These are phyloP conservation scores for Aspergillus thermomutatus DNA, from an alignment of 2,329 filamentous ascomycete genomes.

Conservation along the genomic window DNA sequence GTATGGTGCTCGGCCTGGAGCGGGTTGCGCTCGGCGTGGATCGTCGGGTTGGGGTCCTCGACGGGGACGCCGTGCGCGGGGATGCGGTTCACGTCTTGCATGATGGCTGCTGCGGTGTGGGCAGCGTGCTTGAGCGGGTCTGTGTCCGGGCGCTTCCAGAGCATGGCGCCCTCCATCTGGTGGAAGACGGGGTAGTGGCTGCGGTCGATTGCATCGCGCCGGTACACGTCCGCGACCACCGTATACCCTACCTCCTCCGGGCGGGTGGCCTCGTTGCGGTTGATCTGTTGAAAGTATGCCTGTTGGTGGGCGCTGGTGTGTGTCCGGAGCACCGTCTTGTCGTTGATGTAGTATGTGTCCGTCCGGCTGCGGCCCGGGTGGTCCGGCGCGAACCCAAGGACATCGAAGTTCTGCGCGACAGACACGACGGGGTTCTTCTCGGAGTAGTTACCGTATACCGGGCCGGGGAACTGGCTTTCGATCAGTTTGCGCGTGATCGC, in stretches of 20 bases:
- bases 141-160: constrained; percentile 67
- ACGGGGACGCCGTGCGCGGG: constrained; percentile 73
- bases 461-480: constrained; percentile 76
- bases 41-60: constrained; percentile 77
- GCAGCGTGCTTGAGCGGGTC: constrained; percentile 29
- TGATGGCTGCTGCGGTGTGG: constrained; percentile 59
- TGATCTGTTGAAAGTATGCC: constrained; percentile 71
- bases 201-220: constrained; percentile 88
- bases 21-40: constrained; percentile 76
- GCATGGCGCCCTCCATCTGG: constrained; percentile 93
- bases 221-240: constrained; percentile 91
- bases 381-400: constrained; percentile 83
- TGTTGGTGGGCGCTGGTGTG: constrained; percentile 94
- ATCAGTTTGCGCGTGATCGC: constrained; percentile 89
- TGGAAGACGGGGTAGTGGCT: constrained; percentile 97
- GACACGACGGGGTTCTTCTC: constrained; percentile 78
- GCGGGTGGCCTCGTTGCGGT: constrained; percentile 30
- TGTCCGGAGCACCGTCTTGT: constrained; percentile 77
- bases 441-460: constrained; percentile 73
- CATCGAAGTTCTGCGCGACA: constrained; percentile 89
- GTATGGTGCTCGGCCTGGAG: constrained; percentile 71
- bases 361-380: constrained; percentile 83
- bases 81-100: constrained; percentile 66
- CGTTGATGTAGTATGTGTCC: constrained; percentile 95
- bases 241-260: constrained; percentile 67